phyloP scores from a whole-genome alignment of 441 rosid species.

The Jatropha multifida region DNA sequence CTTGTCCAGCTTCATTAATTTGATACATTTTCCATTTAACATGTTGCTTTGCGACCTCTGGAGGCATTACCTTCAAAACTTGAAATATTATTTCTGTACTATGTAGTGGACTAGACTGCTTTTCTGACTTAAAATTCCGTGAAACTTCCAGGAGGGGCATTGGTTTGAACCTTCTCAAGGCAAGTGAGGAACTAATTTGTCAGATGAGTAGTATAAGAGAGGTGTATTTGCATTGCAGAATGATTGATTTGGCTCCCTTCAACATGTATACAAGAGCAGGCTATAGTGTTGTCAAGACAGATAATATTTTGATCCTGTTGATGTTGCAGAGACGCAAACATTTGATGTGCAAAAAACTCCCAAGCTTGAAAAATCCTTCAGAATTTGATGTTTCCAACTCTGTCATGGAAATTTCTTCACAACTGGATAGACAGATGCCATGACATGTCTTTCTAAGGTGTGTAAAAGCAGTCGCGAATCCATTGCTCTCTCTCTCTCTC shows the following conservation, averaged over 20 bases:
- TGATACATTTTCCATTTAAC: background rate
- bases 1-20: slow-evolving; percentile 5
- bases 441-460: slow-evolving; percentile 30
- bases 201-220: slow-evolving; percentile 57
- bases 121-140: slow-evolving; percentile 14
- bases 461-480: background rate
- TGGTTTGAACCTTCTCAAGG: slow-evolving; percentile 91
- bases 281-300: slow-evolving; percentile 62
- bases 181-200: slow-evolving; percentile 76
- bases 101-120: slow-evolving; percentile 12
- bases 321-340: slow-evolving; percentile 85
- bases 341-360: slow-evolving; percentile 87
- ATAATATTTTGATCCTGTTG: slow-evolving; percentile 62
- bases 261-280: slow-evolving; percentile 89
- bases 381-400: slow-evolving; percentile 37
- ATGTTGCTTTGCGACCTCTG: background rate
- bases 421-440: slow-evolving; percentile 31
- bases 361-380: slow-evolving; percentile 24
- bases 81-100: slow-evolving; percentile 1
- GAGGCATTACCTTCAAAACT: background rate
- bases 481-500: background rate
- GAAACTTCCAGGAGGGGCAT: slow-evolving; percentile 69
- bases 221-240: slow-evolving; percentile 89
- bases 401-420: slow-evolving; percentile 41
- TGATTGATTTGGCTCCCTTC: slow-evolving; percentile 86